These are phyloP conservation scores for Wickerhamiella slavikovae DNA, from an alignment of 805 yeast species.

Conservation along the genomic window DNA sequence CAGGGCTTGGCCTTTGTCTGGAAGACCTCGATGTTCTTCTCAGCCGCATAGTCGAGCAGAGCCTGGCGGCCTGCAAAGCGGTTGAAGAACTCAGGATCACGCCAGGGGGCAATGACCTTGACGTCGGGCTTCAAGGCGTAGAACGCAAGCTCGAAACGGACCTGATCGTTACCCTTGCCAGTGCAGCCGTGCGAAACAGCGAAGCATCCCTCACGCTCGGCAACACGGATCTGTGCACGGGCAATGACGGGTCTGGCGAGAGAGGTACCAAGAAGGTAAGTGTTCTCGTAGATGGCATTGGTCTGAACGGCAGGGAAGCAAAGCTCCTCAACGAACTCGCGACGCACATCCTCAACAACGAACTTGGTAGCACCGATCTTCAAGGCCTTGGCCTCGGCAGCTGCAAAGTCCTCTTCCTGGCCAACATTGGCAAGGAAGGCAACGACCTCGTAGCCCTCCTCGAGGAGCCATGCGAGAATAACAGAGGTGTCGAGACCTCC, in stretches of 20 bases:
- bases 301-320: conserved; percentile 93
- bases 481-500: conserved; percentile 98
- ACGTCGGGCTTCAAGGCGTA: conserved; percentile 97
- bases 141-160: conserved; percentile 90
- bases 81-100: conserved; percentile 85
- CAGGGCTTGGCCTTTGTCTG: conserved; percentile 99
- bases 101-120: conserved; percentile 96
- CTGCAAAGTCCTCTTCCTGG: conserved; percentile 97
- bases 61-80: conserved; percentile 98
- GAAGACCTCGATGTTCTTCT: conserved; percentile 79
- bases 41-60: conserved; percentile 79
- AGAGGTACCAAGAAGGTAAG: conserved; percentile 89
- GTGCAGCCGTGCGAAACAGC: conserved; percentile 99
- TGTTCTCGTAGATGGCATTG: conserved; percentile 95
- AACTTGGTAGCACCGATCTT: conserved; percentile 95
- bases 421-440: conserved; percentile 98
- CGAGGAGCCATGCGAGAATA: conserved; percentile 93
- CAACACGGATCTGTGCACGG: conserved; percentile 91
- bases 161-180: conserved; percentile 99
- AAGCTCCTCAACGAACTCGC: conserved; percentile 82
- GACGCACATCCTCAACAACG: conserved; percentile 83
- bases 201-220: conserved; percentile 92
- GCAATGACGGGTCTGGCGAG: conserved; percentile 98
- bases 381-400: conserved; percentile 88
- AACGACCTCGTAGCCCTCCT: conserved; percentile 93